Conservation (phyloP, 768 basidiomycete species). For the Macrolepiota albuminosa region DNA sequence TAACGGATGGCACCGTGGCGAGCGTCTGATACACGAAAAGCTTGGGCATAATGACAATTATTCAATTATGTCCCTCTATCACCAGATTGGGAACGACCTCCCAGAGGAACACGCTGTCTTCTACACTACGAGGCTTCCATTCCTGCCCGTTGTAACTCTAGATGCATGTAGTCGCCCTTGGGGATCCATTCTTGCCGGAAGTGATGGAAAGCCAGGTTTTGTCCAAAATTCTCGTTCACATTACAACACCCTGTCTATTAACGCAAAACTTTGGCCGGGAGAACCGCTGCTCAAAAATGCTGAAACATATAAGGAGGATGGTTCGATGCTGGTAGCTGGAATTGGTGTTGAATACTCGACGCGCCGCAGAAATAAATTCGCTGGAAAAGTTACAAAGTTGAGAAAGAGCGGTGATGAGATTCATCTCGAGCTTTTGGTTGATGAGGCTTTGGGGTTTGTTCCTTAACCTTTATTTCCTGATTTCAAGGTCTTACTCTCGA, state of each 20-base stretch:
- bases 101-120: conserved; percentile 46
- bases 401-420: conserved; percentile 23
- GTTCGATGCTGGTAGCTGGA: conserved; percentile 40
- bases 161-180: conserved; percentile 51
- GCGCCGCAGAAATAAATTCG: conserved; percentile 58
- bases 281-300: conserved; percentile 47
- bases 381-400: conserved; percentile 38
- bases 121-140: conserved; percentile 43
- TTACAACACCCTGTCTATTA: conserved; percentile 33
- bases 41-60: conserved; percentile 37
- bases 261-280: conserved; percentile 44
- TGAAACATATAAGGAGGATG: conserved; percentile 6
- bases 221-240: conserved; percentile 27
- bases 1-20: conserved; percentile 49
- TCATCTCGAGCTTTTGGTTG: conserved; percentile 39
- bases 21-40: conserved; percentile 43
- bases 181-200: conserved; percentile 49
- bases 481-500: not conserved
- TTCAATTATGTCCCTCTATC: conserved; percentile 28
- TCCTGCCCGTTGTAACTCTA: conserved; percentile 53
- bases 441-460: conserved; percentile 54
- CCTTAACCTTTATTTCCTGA: not conserved
- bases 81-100: conserved; percentile 39
- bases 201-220: conserved; percentile 43
- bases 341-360: conserved; percentile 57